Percentiles rank a stretch among this genome's conserved stretches.
phyloP scores from a whole-genome alignment of 768 basidiomycete genomes.

The Boletus tomentosulus region DNA sequence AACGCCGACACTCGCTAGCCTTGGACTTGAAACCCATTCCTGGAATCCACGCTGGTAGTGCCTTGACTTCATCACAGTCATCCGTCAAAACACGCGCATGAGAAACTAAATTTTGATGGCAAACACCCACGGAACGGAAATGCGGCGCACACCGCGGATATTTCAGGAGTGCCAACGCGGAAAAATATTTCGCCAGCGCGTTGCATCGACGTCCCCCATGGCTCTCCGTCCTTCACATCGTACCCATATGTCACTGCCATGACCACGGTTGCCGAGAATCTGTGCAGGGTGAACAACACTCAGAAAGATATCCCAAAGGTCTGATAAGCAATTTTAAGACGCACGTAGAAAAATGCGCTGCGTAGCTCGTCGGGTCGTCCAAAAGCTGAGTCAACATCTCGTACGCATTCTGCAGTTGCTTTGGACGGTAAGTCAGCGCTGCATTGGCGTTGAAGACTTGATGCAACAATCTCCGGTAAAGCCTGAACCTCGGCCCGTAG shows the following conservation, averaged over 20 bases:
- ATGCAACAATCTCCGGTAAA: conserved; percentile 20
- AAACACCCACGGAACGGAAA: conserved; percentile 16
- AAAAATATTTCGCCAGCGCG: conserved; percentile 5
- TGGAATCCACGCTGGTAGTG: conserved; percentile 24
- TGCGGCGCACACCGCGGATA: neutral
- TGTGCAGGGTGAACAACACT: neutral
- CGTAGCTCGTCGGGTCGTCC: conserved; percentile 5
- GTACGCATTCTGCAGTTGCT: conserved; percentile 13
- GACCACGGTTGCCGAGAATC: conserved; percentile 8
- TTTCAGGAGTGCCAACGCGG: neutral
- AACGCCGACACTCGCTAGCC: conserved; percentile 8
- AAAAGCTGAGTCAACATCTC: conserved; percentile 8
- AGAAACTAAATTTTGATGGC: neutral
- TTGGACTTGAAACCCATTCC: conserved; percentile 21
- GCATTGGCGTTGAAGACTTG: conserved; percentile 14
- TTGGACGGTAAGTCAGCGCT: conserved; percentile 9
- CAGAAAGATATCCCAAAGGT: neutral
- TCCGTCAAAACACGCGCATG: neutral
- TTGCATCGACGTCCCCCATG: conserved; percentile 8
- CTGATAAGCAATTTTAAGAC: neutral
- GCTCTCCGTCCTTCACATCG: conserved; percentile 2
- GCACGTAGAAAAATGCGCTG: conserved; percentile 10
- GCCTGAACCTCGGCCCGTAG: conserved; percentile 22
- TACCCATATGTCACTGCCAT: conserved; percentile 19
- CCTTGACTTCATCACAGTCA: conserved; percentile 9